Percentiles rank a stretch among this genome's conserved stretches.
Evolutionary conservation across 2,329 filamentous ascomycete species (phyloP).

Genomic region (Aspergillus tanneri): DNA sequence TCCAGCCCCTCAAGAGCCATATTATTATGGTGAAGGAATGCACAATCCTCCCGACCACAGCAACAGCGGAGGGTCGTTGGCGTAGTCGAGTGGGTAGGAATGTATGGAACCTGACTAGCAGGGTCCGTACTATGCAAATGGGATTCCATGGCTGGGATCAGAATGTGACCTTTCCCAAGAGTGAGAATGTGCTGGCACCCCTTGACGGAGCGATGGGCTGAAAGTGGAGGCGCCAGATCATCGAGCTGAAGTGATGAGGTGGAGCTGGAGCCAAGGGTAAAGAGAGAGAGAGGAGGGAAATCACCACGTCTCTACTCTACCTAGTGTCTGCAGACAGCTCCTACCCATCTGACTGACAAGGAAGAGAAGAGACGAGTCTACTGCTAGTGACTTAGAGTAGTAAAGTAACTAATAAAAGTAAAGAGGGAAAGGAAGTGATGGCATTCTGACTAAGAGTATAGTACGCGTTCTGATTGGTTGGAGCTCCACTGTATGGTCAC

Average conservation of each 20-base stretch:
- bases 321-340: too few species aligned
- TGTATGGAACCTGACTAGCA: slow-evolving; percentile 27
- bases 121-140: slow-evolving; percentile 25
- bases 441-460: too few species aligned
- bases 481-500: too few species aligned
- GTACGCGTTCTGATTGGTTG: too few species aligned
- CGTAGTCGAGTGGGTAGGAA: slow-evolving; percentile 32
- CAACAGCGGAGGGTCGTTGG: slow-evolving; percentile 62
- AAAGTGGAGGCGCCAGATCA: slow-evolving; percentile 20
- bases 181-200: slow-evolving; percentile 28
- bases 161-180: slow-evolving; percentile 14
- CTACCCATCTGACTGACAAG: too few species aligned
- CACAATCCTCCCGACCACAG: slow-evolving; percentile 78
- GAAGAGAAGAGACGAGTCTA: too few species aligned
- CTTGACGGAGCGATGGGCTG: slow-evolving; percentile 24
- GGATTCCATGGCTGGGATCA: slow-evolving; percentile 27
- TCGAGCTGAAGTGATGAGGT: slow-evolving; percentile 12
- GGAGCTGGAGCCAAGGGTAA: neutral
- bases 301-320: too few species aligned
- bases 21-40: slow-evolving; percentile 77
- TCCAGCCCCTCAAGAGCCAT: slow-evolving; percentile 76
- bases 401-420: too few species aligned
- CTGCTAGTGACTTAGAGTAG: too few species aligned
- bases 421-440: too few species aligned
- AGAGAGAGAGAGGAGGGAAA: slow-evolving; percentile 3